Evolutionary conservation across 176 grass and related monocot species (phyloP).

Genomic region (Poa pratensis): DNA sequence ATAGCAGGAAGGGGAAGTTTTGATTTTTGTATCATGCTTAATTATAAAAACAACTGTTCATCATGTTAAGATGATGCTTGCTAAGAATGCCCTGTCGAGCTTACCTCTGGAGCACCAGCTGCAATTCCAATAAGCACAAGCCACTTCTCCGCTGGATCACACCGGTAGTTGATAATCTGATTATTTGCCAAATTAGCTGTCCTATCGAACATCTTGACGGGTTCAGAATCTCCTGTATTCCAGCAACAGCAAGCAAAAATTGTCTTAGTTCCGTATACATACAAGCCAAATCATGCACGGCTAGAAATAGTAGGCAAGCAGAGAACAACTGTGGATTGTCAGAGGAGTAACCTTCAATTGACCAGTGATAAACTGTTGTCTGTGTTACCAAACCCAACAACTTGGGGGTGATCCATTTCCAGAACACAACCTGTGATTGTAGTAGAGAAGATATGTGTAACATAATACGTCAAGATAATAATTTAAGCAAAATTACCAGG

Average conservation of each 20-base stretch:
- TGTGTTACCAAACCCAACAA: slow-evolving; percentile 84
- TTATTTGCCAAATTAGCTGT: slow-evolving; percentile 91
- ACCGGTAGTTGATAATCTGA: slow-evolving; percentile 96
- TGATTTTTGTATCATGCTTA: not conserved
- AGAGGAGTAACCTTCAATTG: slow-evolving; percentile 70
- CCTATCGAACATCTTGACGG: slow-evolving; percentile 93
- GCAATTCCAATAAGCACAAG: slow-evolving; percentile 95
- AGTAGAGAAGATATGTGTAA: slow-evolving; percentile 6
- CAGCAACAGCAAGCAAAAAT: slow-evolving; percentile 19
- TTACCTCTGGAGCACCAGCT: slow-evolving; percentile 88
- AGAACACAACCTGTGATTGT: slow-evolving; percentile 81
- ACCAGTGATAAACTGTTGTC: slow-evolving; percentile 92
- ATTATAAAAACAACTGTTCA: not conserved
- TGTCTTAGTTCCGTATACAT: not conserved
- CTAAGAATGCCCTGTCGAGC: not conserved
- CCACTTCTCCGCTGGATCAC: slow-evolving; percentile 89
- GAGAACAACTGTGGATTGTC: slow-evolving; percentile 3
- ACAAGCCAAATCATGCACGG: slow-evolving; percentile 9
- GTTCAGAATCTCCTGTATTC: slow-evolving; percentile 78
- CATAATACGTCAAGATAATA: not conserved
- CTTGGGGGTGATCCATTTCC: slow-evolving; percentile 97
- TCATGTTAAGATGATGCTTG: not conserved
- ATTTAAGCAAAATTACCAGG: not conserved
- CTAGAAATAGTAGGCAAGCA: not conserved
- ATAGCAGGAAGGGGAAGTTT: not conserved